Percentiles rank a stretch among this genome's conserved stretches.
Evolutionary conservation across 495 filamentous ascomycete genomes (phyloP).

Genomic region (Hyaloscypha bicolor): DNA sequence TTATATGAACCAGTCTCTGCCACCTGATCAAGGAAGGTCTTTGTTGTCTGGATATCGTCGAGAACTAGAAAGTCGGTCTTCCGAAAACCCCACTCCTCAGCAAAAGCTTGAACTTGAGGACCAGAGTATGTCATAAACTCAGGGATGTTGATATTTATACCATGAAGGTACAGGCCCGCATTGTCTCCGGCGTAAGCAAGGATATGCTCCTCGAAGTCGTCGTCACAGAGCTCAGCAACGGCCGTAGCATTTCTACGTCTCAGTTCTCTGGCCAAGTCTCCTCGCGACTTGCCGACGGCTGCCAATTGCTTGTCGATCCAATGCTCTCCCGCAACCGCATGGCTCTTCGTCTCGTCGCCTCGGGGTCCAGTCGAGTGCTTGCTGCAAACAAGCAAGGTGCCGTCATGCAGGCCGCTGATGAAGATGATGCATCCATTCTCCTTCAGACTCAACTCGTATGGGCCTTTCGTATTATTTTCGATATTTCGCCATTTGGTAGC

Average conservation of each 20-base stretch:
- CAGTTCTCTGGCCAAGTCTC: constrained; percentile 74
- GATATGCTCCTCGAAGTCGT: constrained; percentile 95
- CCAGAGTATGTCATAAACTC: constrained; percentile 84
- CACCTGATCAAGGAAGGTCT: constrained; percentile 76
- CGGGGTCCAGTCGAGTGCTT: constrained; percentile 92
- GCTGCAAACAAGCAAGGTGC: constrained; percentile 88
- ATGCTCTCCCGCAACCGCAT: constrained; percentile 80
- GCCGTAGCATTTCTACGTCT: constrained; percentile 84
- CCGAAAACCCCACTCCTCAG: constrained; percentile 91
- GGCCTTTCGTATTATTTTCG: constrained; percentile 73
- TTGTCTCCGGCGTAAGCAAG: constrained; percentile 80
- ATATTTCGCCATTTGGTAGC: constrained; percentile 84
- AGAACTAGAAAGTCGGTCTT: constrained; percentile 81
- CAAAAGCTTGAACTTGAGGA: constrained; percentile 80
- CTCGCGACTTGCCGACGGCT: constrained; percentile 70
- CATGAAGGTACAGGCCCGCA: constrained; percentile 94
- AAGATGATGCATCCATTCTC: constrained; percentile 99
- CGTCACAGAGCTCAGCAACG: constrained; percentile 95
- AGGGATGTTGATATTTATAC: constrained; percentile 91
- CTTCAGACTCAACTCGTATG: constrained; percentile 95
- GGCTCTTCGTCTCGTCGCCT: constrained; percentile 66
- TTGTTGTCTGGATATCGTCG: constrained; percentile 71
- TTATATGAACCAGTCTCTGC: constrained; percentile 85
- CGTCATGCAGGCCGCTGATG: constrained; percentile 87
- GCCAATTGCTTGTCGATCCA: constrained; percentile 83